Base-by-base conservation (phyloP, 768 basidiomycete species). In the Thelephora aurantiotincta region DNA sequence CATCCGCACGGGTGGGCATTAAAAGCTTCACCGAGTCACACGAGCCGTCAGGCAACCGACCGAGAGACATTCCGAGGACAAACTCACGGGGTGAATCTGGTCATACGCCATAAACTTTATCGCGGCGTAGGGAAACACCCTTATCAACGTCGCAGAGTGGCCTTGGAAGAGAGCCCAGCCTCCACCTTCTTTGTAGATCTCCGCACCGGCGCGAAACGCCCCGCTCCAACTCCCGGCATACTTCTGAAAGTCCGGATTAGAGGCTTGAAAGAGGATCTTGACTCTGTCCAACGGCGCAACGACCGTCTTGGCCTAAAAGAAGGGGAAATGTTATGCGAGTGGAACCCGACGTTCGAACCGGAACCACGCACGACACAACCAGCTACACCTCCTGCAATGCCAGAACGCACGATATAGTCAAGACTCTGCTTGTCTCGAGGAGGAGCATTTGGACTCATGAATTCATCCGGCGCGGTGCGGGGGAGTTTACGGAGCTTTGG, bases 81-180 rank as follows among this genome's bases (percentile, higher is more conserved):
- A 34, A 65, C 72, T 58, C 54, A 93, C 89, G 52, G 75, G 59
- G 64, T 88, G 85, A 48, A 86, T 68, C 60, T 87, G 78, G 63
- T 97, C 94, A 60, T 97, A 99, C 3, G 86, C 78, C 82, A 97
- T 91, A 59, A 91, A 99, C 63, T 93, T 96, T 64, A 98, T 86
- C 50, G 82, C 89, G 23, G 96, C 96, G 58, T 98, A 97, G 6
- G 96, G 96, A 62, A 96, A 94, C 57, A 97, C 83, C 49, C 96
- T 80, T 43, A 96, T 65, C 44, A 99, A 72, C 2, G 96, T 99
- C 33, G 90, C 87, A 12, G 92, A 92, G 63, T 99, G 96, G 6
- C 96, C 96, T 70, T 96, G 93, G 50, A 94, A 80, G 35, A 98
- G 70, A 0, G 92, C 93, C 46, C 82, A 71, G 11, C 80, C 50